Conservation (phyloP, 805 yeast species). For the Barnettozyma siamensis region DNA sequence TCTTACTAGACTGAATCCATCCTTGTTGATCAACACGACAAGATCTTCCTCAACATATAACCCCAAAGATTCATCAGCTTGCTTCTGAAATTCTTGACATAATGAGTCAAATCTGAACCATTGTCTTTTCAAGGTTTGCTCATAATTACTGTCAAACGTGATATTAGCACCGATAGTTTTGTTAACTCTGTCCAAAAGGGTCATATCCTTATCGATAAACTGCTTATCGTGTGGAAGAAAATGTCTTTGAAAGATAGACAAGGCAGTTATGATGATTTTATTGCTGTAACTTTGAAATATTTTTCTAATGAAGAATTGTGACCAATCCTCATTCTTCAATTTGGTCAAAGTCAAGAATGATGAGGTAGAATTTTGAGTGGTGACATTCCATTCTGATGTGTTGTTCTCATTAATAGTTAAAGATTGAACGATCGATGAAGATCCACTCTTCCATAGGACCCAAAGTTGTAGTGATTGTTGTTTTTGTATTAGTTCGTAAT, state of each 20-base stretch:
- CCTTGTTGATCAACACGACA: conserved; percentile 31
- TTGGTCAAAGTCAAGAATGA: conserved; percentile 2
- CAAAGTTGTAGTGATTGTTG: conserved; percentile 28
- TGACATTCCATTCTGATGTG: conserved; percentile 19
- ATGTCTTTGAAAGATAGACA: conserved; percentile 45
- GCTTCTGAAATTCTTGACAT: conserved; percentile 63
- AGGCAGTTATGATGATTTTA: conserved; percentile 45
- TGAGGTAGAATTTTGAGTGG: conserved; percentile 8
- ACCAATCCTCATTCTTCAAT: conserved; percentile 26
- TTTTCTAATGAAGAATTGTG: conserved; percentile 37
- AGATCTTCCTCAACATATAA: conserved; percentile 34
- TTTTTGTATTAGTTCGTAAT: conserved; percentile 30
- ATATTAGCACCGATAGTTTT: conserved; percentile 29
- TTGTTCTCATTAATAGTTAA: conserved; percentile 26
- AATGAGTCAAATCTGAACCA: conserved; percentile 69
- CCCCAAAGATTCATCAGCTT: conserved; percentile 54
- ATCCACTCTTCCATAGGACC: conserved; percentile 61
- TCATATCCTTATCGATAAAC: conserved; percentile 21
- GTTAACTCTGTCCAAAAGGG: conserved; percentile 31
- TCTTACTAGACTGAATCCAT: conserved; percentile 31
- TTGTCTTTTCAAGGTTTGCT: conserved; percentile 38
- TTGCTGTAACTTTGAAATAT: conserved; percentile 48
- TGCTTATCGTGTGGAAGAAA: conserved; percentile 25
- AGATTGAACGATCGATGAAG: conserved; percentile 40
- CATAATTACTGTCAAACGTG: conserved; percentile 27